Percentiles rank a stretch among this genome's conserved stretches.
phyloP scores from a whole-genome alignment of 208 protist genomes.

The Leishmania tarentolae region DNA sequence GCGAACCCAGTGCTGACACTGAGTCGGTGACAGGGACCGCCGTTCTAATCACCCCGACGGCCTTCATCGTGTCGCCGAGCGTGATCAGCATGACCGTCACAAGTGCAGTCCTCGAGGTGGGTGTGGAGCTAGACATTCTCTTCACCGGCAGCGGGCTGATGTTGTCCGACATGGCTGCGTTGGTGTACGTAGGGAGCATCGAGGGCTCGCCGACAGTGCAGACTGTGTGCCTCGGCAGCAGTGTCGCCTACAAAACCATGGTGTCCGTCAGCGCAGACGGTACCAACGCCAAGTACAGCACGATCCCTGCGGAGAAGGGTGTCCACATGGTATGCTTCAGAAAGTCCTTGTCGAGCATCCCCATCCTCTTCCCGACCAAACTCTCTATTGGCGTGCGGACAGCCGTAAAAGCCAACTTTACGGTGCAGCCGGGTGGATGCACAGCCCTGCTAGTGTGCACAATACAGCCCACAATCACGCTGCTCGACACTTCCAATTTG shows the following conservation, averaged over 20 bases:
- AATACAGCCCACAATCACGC: slow-evolving; percentile 60
- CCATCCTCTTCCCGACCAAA: slow-evolving; percentile 37
- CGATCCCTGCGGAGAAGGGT: slow-evolving; percentile 49
- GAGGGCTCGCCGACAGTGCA: slow-evolving; percentile 26
- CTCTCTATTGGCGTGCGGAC: slow-evolving; percentile 46
- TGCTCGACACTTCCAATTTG: slow-evolving; percentile 41
- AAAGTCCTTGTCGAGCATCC: slow-evolving; percentile 6
- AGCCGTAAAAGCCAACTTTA: slow-evolving; percentile 52
- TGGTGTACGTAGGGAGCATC: slow-evolving; percentile 40
- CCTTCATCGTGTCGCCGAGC: slow-evolving; percentile 63
- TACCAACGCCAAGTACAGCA: slow-evolving; percentile 49
- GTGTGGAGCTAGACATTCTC: slow-evolving; percentile 45
- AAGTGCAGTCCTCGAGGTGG: slow-evolving; percentile 40
- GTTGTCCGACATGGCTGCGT: slow-evolving; percentile 51
- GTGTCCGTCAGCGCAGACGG: slow-evolving; percentile 39
- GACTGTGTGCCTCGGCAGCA: slow-evolving; percentile 36
- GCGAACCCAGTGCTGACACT: background rate
- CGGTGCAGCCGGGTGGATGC: slow-evolving; percentile 52
- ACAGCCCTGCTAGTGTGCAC: slow-evolving; percentile 42
- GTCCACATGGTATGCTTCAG: slow-evolving; percentile 73
- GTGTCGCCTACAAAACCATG: slow-evolving; percentile 40
- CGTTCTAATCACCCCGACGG: slow-evolving; percentile 43
- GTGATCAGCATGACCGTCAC: slow-evolving; percentile 51
- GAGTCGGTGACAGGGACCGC: slow-evolving; percentile 11
- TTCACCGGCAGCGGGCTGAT: slow-evolving; percentile 61